These are phyloP conservation scores for Ogataea degrootiae DNA, from an alignment of 805 yeast genomes.

Conservation along the genomic window DNA sequence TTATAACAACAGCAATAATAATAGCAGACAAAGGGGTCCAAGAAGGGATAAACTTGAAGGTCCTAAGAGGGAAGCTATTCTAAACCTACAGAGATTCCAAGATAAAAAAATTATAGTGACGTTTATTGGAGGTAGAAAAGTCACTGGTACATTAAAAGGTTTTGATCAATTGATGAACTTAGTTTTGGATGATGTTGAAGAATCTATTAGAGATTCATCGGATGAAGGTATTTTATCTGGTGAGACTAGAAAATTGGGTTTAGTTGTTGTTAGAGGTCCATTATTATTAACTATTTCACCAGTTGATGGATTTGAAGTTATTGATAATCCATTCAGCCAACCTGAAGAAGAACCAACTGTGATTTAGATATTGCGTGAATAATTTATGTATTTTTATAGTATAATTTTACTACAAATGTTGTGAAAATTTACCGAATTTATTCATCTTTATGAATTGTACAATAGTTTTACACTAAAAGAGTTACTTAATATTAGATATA, in stretches of 20 bases:
- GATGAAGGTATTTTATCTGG: slow-evolving; percentile 49
- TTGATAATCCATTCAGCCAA: slow-evolving; percentile 60
- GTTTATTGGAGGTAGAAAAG: slow-evolving; percentile 75
- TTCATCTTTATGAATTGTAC: too few relatives aligned
- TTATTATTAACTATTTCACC: slow-evolving; percentile 71
- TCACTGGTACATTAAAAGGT: slow-evolving; percentile 79
- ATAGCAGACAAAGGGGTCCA: slow-evolving; percentile 7
- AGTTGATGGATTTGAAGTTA: slow-evolving; percentile 62
- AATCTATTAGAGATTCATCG: slow-evolving; percentile 60
- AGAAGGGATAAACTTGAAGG: slow-evolving; percentile 43
- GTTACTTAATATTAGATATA: too few relatives aligned
- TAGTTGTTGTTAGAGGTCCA: slow-evolving; percentile 85
- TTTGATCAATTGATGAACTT: slow-evolving; percentile 77
- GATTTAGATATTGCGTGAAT: not conserved
- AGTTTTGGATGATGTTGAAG: slow-evolving; percentile 67
- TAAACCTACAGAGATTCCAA: slow-evolving; percentile 71
- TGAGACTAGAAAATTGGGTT: slow-evolving; percentile 65
- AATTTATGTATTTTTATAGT: not conserved
- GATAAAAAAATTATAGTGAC: slow-evolving; percentile 72
- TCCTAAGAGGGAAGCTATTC: slow-evolving; percentile 87
- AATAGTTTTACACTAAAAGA: too few relatives aligned
- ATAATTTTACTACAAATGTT: not conserved
- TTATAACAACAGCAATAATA: slow-evolving; percentile 1
- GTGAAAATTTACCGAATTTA: too few relatives aligned
- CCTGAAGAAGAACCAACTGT: slow-evolving; percentile 6